Evolutionary conservation across 768 basidiomycete genomes (phyloP).

Genomic region (Dictyophora rubrovolvata): DNA sequence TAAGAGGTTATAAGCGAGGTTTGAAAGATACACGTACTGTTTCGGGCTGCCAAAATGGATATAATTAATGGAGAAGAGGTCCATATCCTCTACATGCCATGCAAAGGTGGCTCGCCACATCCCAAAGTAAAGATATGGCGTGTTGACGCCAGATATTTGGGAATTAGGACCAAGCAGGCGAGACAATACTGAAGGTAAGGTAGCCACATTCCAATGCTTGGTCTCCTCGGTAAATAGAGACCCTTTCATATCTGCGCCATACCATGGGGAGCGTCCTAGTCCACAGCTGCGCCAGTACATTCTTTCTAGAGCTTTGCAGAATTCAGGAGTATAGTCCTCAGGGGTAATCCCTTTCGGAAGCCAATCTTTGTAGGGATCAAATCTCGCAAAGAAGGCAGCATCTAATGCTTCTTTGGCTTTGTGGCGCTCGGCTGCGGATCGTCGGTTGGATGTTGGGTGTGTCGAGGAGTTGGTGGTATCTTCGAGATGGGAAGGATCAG

Average conservation of each 20-base stretch:
- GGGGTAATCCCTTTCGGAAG: conserved; percentile 62
- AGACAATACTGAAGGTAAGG: conserved; percentile 76
- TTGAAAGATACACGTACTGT: conserved; percentile 18
- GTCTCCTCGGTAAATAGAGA: conserved; percentile 68
- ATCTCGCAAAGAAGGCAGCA: conserved; percentile 52
- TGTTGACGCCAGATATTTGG: conserved; percentile 86
- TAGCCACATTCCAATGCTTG: conserved; percentile 87
- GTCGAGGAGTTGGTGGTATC: too few species aligned
- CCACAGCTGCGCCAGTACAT: conserved; percentile 90
- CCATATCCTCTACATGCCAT: conserved; percentile 99
- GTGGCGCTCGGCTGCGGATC: conserved; percentile 24
- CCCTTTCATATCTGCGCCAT: conserved; percentile 91
- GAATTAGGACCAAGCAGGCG: conserved; percentile 57
- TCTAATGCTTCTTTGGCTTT: conserved; percentile 24
- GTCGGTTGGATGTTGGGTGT: not conserved
- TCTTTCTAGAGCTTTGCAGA: conserved; percentile 79
- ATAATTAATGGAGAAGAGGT: conserved; percentile 97
- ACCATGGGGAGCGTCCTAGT: conserved; percentile 87
- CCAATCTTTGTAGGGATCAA: conserved; percentile 70
- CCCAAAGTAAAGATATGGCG: conserved; percentile 95
- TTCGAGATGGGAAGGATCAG: not conserved
- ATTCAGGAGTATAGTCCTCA: conserved; percentile 78
- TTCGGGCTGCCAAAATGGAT: conserved; percentile 98
- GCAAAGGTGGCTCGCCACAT: conserved; percentile 99
- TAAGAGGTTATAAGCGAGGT: not conserved